Base-by-base conservation (phyloP, 257 asterid genomes). In the Vinca minor region DNA sequence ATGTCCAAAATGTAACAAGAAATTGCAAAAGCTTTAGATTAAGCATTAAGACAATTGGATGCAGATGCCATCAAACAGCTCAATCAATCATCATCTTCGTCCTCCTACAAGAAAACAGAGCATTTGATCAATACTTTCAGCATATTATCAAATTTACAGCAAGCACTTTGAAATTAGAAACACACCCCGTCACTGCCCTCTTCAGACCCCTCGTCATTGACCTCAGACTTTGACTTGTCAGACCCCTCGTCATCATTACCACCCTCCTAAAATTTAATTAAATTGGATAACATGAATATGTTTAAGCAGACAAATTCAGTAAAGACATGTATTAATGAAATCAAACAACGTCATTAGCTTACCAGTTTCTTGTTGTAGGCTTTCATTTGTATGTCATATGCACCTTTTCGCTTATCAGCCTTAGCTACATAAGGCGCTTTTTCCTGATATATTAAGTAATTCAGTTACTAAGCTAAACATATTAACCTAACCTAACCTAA, bases 151-250 rank as follows among this genome's bases (percentile, higher is more conserved):
- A 25, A 55, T 26, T n/a, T 4, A 17, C 14, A 21, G 14, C 36
- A 14, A 17, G 70, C n/a, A 55, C 38, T 21, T 32, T 9, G n/a
- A 46, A 32, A 41, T 41, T 23, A 20, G 21, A 46, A n/a, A 70
- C 87, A 68, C 13, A 82, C 95, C 78, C 81, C 85, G 69, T 67
- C 87, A 59, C 79, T 80, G 61, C 81, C 81, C 13, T 77, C 92
- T 59, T 75, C 86, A 0, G 75, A 86, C 5, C 78, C 87, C 50
- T 81, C 92, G 23, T 87, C 82, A 39, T 82, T 64, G 17, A 81
- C 84, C 76, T 82, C 91, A 0, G 95, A 87, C 75, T 87, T 87
- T 0, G 92, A 87, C 77, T 82, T 87, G 72, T 87, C 92, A 14
- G 95, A 84, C 62, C 79, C 91, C 4, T 81, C 90, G 8, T 76